Conservation (phyloP, 768 basidiomycete genomes). For the Lactarius deliciosus region DNA sequence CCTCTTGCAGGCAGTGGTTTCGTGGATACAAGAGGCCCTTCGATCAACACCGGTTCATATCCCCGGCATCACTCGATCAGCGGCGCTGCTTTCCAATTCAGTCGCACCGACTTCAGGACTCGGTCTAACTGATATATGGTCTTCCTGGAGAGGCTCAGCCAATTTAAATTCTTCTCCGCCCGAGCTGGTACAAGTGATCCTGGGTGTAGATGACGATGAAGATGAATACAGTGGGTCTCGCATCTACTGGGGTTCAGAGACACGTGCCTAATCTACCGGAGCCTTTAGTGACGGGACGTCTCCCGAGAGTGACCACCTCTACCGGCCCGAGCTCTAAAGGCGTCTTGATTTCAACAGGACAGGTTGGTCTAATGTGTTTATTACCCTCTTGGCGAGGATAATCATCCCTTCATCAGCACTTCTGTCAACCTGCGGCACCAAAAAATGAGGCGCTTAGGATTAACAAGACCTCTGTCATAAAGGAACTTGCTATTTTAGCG, state of each 20-base stretch:
- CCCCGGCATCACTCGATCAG: slow-evolving; percentile 39
- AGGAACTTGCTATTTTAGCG: slow-evolving; percentile 22
- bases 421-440: not conserved
- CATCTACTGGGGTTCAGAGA: slow-evolving; percentile 1
- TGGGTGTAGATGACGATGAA: slow-evolving; percentile 1
- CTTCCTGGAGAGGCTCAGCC: slow-evolving; percentile 38
- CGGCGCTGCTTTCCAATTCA: slow-evolving; percentile 44
- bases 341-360: not conserved
- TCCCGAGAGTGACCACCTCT: not conserved
- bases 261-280: not conserved
- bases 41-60: slow-evolving; percentile 39
- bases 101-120: slow-evolving; percentile 68
- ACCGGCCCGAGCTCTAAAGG: not conserved
- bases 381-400: too few relatives aligned
- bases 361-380: not conserved
- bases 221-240: slow-evolving; percentile 9
- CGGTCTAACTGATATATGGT: slow-evolving; percentile 74
- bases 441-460: not conserved
- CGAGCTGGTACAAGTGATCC: slow-evolving; percentile 9
- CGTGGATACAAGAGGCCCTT: slow-evolving; percentile 43
- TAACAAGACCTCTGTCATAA: slow-evolving; percentile 16
- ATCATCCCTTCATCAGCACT: not conserved
- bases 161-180: not conserved
- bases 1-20: slow-evolving; percentile 55
- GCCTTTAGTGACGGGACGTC: not conserved